Base-by-base conservation (phyloP, 306 rosid species). In the Medicago lupulina region DNA sequence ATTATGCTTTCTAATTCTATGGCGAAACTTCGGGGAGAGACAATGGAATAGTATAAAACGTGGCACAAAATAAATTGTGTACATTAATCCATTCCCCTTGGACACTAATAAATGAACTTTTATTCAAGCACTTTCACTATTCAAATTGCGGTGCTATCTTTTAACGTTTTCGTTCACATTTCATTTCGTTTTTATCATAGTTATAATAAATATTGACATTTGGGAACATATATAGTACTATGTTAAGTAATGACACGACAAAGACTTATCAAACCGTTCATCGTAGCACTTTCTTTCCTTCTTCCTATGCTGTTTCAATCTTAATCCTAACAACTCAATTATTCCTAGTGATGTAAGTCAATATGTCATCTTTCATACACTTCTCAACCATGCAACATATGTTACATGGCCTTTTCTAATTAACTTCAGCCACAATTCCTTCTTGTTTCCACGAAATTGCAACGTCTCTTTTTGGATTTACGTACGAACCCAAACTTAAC, bases 381-480 rank as follows among this genome's bases (percentile, higher is more conserved):
- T 36, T 0, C 3, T 1, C 38, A 34, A 34, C 63, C 23, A 44
- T 10, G 17, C 17, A 4, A 34, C 21, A 63, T 63, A 14, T 61
- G 21, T 70, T 78, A 23, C 39, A 44, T 38, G 46, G 64, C 62
- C 59, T 41, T 44, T 15, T 39, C 51, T 10, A 18, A 15, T 70
- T 4, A 18, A 21, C 9, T 71, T 63, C 73, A 54, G 43, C 41
- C 41, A 44, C 12, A 12, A 41, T 51, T 61, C 84, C 61, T 81
- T 49, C 40, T 14, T 3, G 41, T 61, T 75, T 75, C 84, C 43
- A 3, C 41, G 77, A 75, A 75, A 75, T 60, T 49, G 67, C 14
- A 0, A 25, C 15, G 15, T 47, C 31, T 2, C 21, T 18, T 44
- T 75, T 70, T 70, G 23, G 19, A 18, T 13, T 16, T 18, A 59